These are phyloP conservation scores for Oidium heveae DNA, from an alignment of 2,329 filamentous ascomycete species.

Conservation along the genomic window DNA sequence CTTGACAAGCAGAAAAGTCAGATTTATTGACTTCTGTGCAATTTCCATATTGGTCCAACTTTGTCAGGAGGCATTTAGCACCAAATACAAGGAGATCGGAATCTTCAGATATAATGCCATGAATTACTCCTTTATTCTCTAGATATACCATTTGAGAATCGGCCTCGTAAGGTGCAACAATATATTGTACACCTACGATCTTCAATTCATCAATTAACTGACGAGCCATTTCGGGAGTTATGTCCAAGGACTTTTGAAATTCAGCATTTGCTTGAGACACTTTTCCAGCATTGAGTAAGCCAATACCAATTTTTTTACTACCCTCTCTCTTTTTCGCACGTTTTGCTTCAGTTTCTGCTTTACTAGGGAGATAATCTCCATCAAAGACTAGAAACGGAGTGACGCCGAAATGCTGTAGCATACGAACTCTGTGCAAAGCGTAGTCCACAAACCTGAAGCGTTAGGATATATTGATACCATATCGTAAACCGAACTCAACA, in stretches of 20 bases:
- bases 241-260: constrained; percentile 83
- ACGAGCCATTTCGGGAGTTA: constrained; percentile 88
- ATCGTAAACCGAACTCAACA: constrained; percentile 11
- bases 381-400: constrained; percentile 94
- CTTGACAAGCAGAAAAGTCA: constrained; percentile 71
- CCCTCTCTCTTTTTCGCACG: constrained; percentile 53
- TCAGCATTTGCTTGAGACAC: constrained; percentile 57
- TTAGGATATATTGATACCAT: constrained; percentile 1
- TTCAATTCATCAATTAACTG: constrained; percentile 82
- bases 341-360: constrained; percentile 61
- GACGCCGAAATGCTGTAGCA: constrained; percentile 82
- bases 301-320: constrained; percentile 48
- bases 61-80: constrained; percentile 71
- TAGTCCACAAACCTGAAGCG: constrained; percentile 57
- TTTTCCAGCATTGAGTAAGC: constrained; percentile 62
- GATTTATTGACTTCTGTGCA: constrained; percentile 77
- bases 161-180: constrained; percentile 92
- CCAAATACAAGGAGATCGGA: constrained; percentile 92
- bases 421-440: constrained; percentile 68
- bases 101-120: constrained; percentile 84
- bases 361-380: constrained; percentile 83
- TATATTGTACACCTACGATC: constrained; percentile 50
- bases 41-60: constrained; percentile 79
- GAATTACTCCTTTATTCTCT: constrained; percentile 59
- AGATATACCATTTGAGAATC: constrained; percentile 93